phyloP scores from a whole-genome alignment of 306 rosid genomes.

The Prosopis cineraria region DNA sequence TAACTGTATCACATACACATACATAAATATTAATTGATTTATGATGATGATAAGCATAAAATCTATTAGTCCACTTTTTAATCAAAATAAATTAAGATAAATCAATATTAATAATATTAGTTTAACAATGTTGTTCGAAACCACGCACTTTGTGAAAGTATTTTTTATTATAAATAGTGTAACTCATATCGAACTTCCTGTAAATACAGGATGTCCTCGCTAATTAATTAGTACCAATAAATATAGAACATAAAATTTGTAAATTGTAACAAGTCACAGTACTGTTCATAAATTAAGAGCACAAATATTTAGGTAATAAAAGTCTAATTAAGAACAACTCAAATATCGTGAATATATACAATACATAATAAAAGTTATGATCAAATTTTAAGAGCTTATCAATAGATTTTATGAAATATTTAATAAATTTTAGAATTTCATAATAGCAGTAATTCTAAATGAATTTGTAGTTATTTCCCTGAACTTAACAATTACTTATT shows the following conservation, averaged over 20 bases:
- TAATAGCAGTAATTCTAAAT: not conserved
- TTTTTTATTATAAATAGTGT: too few relatives aligned
- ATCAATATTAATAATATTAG: too few relatives aligned
- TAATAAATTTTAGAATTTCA: not conserved
- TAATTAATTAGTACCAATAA: too few relatives aligned
- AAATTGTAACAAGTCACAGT: too few relatives aligned
- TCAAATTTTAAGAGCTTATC: not conserved
- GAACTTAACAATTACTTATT: not conserved
- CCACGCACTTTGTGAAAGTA: too few relatives aligned
- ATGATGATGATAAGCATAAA: not conserved
- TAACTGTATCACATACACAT: too few relatives aligned
- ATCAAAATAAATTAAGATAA: too few relatives aligned
- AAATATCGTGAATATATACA: not conserved
- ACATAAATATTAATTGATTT: too few relatives aligned
- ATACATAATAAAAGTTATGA: not conserved
- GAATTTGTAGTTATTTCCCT: not conserved
- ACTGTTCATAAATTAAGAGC: not conserved
- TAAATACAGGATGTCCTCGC: not conserved
- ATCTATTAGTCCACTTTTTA: not conserved
- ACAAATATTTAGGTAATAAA: not conserved
- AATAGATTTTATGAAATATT: not conserved
- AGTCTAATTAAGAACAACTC: not conserved
- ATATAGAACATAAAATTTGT: too few relatives aligned
- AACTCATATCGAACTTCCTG: too few relatives aligned
- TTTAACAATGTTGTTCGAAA: too few relatives aligned